Conservation (phyloP, 176 grass and related monocot species). For the Phragmites australis region DNA sequence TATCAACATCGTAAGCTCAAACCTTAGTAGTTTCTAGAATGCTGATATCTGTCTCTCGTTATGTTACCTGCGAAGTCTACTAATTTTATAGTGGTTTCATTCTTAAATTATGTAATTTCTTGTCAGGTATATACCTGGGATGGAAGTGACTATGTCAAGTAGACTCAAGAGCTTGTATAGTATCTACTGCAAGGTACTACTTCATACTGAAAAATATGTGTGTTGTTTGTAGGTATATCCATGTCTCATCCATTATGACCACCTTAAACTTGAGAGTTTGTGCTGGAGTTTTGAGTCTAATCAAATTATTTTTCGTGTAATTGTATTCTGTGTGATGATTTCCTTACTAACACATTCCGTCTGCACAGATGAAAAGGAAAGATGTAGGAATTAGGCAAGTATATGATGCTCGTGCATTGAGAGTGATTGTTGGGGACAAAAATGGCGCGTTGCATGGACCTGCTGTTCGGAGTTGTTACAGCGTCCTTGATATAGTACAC, state of each 20-base stretch:
- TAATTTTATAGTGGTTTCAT: constrained; percentile 8
- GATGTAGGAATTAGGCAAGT: constrained; percentile 81
- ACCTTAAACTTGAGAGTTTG: constrained; percentile 20
- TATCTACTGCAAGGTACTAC: constrained; percentile 86
- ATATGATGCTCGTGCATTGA: constrained; percentile 89
- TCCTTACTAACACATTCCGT: constrained; percentile 26
- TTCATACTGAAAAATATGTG: constrained; percentile 18
- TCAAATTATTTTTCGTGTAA: constrained; percentile 6
- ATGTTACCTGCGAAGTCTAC: constrained; percentile 5
- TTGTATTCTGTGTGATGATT: constrained; percentile 8
- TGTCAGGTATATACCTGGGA: constrained; percentile 95
- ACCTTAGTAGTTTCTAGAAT: constrained; percentile 15
- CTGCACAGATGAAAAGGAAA: constrained; percentile 89
- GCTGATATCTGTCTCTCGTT: not conserved
- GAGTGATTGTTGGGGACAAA: constrained; percentile 96
- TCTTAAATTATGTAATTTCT: constrained; percentile 29
- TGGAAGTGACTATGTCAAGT: constrained; percentile 95
- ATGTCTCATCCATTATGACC: constrained; percentile 17
- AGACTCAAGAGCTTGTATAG: constrained; percentile 96
- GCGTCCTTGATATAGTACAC: constrained; percentile 87
- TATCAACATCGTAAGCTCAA: constrained; percentile 89
- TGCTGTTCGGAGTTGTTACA: constrained; percentile 91
- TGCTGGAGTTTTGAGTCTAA: not conserved
- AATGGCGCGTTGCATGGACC: constrained; percentile 90
- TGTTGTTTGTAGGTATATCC: not conserved